Conservation (phyloP, 2,329 filamentous ascomycete species). For the Parasarocladium wereldwijsianum region DNA sequence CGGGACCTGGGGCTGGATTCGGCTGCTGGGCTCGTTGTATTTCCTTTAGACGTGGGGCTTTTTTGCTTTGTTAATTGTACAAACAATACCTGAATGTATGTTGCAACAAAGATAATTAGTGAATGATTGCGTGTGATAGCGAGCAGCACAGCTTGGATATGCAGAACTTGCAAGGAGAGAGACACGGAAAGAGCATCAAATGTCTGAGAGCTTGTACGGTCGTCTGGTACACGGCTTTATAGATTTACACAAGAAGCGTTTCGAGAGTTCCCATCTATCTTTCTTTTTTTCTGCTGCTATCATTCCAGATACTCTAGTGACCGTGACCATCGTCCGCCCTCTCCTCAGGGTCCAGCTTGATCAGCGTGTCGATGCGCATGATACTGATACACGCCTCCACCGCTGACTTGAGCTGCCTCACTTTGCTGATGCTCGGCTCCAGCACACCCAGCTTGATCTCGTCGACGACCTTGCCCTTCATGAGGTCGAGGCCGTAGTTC, state of each 20-base stretch:
- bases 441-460: conserved; percentile 88
- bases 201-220: too few relatives aligned
- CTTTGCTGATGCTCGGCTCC: conserved; percentile 96
- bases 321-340: conserved; percentile 67
- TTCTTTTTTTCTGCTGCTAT: conserved; percentile 8
- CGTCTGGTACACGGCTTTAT: too few relatives aligned
- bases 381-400: conserved; percentile 98
- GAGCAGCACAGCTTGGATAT: background rate
- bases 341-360: conserved; percentile 91
- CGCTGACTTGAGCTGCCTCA: conserved; percentile 94
- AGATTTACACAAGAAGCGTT: too few relatives aligned
- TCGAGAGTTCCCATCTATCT: too few relatives aligned
- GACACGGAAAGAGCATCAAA: background rate
- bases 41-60: conserved; percentile 4
- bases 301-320: conserved; percentile 54
- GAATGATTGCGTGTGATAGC: too few relatives aligned
- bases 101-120: too few relatives aligned
- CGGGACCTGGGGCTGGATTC: background rate
- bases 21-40: too few relatives aligned
- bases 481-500: conserved; percentile 91
- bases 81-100: conserved; percentile 3
- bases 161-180: background rate
- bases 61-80: conserved; percentile 5
- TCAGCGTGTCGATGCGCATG: conserved; percentile 98
- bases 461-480: conserved; percentile 81